phyloP scores from a whole-genome alignment of 805 yeast species.

The Saccharomycodes ludwigii region DNA sequence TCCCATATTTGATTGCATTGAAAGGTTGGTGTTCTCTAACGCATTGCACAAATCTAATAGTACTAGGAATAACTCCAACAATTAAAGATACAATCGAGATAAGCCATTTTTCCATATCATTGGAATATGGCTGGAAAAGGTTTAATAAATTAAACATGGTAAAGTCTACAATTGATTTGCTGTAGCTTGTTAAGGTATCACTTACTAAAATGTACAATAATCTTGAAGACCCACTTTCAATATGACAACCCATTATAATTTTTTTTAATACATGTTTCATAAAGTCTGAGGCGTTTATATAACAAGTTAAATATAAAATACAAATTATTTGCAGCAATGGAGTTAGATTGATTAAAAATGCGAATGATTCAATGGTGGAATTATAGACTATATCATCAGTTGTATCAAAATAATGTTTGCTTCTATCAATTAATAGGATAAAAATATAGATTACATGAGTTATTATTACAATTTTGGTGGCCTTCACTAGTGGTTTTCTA shows the following conservation, averaged over 20 bases:
- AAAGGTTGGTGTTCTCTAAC: slow-evolving; percentile 50
- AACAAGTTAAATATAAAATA: slow-evolving; percentile 25
- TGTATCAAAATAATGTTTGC: too few relatives aligned
- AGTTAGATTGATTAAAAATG: slow-evolving; percentile 25
- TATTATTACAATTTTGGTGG: too few relatives aligned
- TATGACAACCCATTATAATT: not conserved
- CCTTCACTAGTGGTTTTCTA: too few relatives aligned
- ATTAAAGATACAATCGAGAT: slow-evolving; percentile 16
- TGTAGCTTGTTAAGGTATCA: slow-evolving; percentile 75
- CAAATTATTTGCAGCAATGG: slow-evolving; percentile 27
- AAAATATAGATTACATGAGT: too few relatives aligned
- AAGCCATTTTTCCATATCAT: slow-evolving; percentile 3
- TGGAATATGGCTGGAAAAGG: too few relatives aligned
- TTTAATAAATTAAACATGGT: slow-evolving; percentile 30
- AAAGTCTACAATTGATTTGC: slow-evolving; percentile 64
- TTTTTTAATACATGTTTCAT: slow-evolving; percentile 29
- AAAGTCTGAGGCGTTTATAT: slow-evolving; percentile 21
- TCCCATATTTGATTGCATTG: slow-evolving; percentile 65
- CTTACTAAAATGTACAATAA: slow-evolving; percentile 64
- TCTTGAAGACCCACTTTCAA: slow-evolving; percentile 25
- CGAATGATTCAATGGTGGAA: slow-evolving; percentile 16
- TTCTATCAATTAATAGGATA: too few relatives aligned
- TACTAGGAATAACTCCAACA: slow-evolving; percentile 42
- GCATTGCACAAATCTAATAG: slow-evolving; percentile 78
- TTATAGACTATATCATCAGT: slow-evolving; percentile 16